Evolutionary conservation across 1,284 basidiomycete species (phyloP), one percentile per base, ranked within the genome.

Genomic region (Cryptococcus sp.): DNA sequence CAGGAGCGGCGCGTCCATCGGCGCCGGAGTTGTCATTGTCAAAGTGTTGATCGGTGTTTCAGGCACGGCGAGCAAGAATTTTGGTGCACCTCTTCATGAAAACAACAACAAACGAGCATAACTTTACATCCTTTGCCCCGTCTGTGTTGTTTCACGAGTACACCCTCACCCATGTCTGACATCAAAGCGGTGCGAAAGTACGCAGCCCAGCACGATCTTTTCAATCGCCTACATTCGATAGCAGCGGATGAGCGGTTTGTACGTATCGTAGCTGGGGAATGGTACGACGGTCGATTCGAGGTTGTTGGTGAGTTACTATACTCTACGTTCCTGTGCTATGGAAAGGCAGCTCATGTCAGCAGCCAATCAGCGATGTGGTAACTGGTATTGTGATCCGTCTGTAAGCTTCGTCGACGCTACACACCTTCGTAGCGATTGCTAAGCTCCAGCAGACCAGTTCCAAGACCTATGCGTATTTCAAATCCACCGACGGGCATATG

Each of bases 401-500:
- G 82, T 85, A 52, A 59, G 60, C 48, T 16, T 16, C 17, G n/a
- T 46, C 47, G 16, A 23, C 7, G 26, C n/a, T 5, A 41, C n/a
- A 8, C 46, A 8, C 3, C 51, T 46, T 49, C 65, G 47, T 38
- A 8, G 25, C 50, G 15, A 15, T 57, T 57, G 29, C 29, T 34
- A 34, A 34, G 29, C 8, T 13, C 29, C 29, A 34, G 8, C 29
- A 34, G 29, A 34, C 29, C 29, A 34, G 29, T 34, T 34, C 29
- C 5, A 34, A 50, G 8, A 59, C 56, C 3, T 77, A 78, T 59
- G 89, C 88, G 15, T 98, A 99, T 80, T 98, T 97, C 84, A 99
- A 99, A 77, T 95, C 93, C 0, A 97, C 94, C 0, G 95, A 99
- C 68, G 95, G 95, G 0, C 95, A 98, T 69, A 88, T 85, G 62